Conservation (phyloP, 257 asterid species). For the Fraxinus cuspidata region DNA sequence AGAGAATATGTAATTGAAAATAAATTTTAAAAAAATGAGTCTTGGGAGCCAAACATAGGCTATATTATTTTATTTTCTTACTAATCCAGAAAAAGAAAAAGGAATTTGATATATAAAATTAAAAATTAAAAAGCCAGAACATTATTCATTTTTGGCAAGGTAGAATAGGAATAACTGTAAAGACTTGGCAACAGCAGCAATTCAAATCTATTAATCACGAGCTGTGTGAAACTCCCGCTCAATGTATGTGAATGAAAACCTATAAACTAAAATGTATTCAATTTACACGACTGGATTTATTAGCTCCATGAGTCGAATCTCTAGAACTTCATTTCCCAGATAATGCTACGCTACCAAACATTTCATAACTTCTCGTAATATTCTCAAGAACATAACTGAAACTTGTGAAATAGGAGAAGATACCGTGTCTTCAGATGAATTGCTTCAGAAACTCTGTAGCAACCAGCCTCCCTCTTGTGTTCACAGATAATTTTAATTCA, state of each 20-base stretch:
- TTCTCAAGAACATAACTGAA: conserved; percentile 16
- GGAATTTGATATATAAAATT: too few species aligned
- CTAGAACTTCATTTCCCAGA: conserved; percentile 19
- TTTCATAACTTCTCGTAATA: background rate
- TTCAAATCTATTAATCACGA: background rate
- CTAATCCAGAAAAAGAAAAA: too few species aligned
- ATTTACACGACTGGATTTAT: background rate
- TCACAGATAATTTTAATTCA: conserved; percentile 83
- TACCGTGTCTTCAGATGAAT: conserved; percentile 51
- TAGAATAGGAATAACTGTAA: background rate
- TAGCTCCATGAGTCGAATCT: background rate
- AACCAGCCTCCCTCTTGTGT: conserved; percentile 95
- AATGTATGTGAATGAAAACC: background rate
- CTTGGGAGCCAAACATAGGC: too few species aligned
- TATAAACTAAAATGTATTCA: conserved; percentile 7
- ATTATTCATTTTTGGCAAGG: too few species aligned
- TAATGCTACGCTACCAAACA: background rate
- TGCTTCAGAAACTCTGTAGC: conserved; percentile 98
- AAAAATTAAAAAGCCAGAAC: too few species aligned
- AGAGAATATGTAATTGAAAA: too few species aligned
- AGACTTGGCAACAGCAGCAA: too few species aligned
- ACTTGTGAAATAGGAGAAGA: background rate
- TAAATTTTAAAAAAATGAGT: too few species aligned
- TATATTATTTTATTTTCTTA: too few species aligned
- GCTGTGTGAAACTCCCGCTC: background rate